These are phyloP conservation scores for Shiraia sp. DNA, from an alignment of 2,329 filamentous ascomycete species.

Conservation along the genomic window DNA sequence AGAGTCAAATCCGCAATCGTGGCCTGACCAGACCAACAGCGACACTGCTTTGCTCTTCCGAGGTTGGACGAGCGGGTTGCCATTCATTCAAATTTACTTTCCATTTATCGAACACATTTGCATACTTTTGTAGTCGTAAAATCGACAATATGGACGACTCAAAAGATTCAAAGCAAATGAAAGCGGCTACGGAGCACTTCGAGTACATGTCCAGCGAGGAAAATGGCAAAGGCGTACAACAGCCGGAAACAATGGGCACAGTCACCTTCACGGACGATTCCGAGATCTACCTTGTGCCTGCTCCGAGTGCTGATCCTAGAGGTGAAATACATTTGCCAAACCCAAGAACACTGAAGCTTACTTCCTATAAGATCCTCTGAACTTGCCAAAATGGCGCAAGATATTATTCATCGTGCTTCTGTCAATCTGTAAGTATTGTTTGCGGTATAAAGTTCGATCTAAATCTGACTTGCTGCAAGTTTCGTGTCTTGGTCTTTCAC, in stretches of 20 bases:
- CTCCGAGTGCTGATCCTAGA: slow-evolving; percentile 34
- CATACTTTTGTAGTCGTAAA: neutral
- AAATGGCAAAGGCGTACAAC: slow-evolving; percentile 6
- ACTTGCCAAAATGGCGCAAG: slow-evolving; percentile 33
- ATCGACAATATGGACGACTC: slow-evolving; percentile 4
- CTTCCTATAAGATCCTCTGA: slow-evolving; percentile 33
- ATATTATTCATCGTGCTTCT: slow-evolving; percentile 30
- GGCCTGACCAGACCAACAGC: neutral
- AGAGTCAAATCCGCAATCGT: too few relatives aligned
- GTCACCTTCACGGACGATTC: slow-evolving; percentile 32
- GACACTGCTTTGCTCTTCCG: slow-evolving; percentile 8
- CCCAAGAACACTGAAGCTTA: neutral
- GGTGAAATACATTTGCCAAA: slow-evolving; percentile 10
- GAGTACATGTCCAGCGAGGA: slow-evolving; percentile 12
- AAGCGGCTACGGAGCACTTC: slow-evolving; percentile 15
- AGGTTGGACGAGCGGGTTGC: slow-evolving; percentile 14
- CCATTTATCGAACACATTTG: too few relatives aligned
- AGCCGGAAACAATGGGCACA: slow-evolving; percentile 29
- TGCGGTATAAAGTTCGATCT: neutral
- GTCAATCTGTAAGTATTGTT: slow-evolving; percentile 27
- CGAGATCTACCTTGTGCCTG: slow-evolving; percentile 30
- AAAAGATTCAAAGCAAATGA: slow-evolving; percentile 12
- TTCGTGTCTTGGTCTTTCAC: slow-evolving; percentile 44
- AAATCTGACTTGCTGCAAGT: slow-evolving; percentile 26
- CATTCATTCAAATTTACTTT: slow-evolving; percentile 3